Conservation (phyloP, 352 stramenopile species). For the Phytopythium montanum region DNA sequence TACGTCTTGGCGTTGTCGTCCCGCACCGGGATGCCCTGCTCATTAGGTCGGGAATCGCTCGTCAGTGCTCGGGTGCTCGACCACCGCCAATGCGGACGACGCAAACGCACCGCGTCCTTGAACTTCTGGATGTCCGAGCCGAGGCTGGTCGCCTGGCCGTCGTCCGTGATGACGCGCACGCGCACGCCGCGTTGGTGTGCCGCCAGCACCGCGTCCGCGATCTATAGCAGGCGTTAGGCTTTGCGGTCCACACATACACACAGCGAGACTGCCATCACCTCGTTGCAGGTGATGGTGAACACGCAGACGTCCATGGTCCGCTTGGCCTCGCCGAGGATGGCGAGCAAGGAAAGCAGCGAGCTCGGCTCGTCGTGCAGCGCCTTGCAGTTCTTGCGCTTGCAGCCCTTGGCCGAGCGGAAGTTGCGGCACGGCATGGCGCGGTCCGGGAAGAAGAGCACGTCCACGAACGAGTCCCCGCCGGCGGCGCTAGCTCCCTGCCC, state of each 20-base stretch:
- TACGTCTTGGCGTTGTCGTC: slow-evolving; percentile 56
- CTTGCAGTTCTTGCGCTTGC: slow-evolving; percentile 65
- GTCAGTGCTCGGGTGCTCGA: not conserved
- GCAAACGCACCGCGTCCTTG: slow-evolving; percentile 44
- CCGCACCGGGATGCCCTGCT: slow-evolving; percentile 51
- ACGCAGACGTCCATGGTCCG: slow-evolving; percentile 65
- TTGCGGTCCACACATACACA: not conserved
- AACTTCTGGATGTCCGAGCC: slow-evolving; percentile 76
- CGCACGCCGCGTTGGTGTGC: slow-evolving; percentile 45
- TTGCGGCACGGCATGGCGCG: slow-evolving; percentile 54
- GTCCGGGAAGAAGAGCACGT: slow-evolving; percentile 77
- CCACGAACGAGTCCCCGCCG: slow-evolving; percentile 53
- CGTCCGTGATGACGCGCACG: slow-evolving; percentile 65
- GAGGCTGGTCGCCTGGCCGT: slow-evolving; percentile 48
- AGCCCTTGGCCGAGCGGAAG: slow-evolving; percentile 37
- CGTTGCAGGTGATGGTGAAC: slow-evolving; percentile 73
- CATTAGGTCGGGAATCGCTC: not conserved
- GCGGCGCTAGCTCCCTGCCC: slow-evolving; percentile 14
- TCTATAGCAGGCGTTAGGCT: slow-evolving; percentile 20
- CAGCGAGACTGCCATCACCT: slow-evolving; percentile 21
- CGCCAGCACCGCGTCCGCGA: slow-evolving; percentile 52
- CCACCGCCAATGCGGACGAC: not conserved
- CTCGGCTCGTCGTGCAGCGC: slow-evolving; percentile 57
- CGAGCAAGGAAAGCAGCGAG: slow-evolving; percentile 51
- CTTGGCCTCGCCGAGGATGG: slow-evolving; percentile 36